Base-by-base conservation (phyloP, 306 rosid genomes). In the Vicia villosa region DNA sequence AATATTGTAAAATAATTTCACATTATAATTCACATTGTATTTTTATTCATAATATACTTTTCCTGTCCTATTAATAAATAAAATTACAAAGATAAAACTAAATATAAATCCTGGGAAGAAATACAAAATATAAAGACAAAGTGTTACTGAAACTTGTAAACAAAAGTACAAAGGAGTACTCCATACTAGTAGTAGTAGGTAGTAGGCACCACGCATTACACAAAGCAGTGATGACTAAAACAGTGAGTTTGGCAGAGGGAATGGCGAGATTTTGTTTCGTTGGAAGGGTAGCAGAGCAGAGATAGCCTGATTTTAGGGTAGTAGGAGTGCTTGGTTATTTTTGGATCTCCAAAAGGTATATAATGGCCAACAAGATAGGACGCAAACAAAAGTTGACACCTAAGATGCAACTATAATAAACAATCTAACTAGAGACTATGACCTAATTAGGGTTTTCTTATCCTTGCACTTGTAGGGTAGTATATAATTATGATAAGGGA, bases 261-360 rank as follows among this genome's bases (percentile, higher is more conserved):
- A 61, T 63, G 32, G 21, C 0, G 7, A 20, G 79, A 37, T 70
- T 80, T 72, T 80, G 74, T 74, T 64, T 40, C 5, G 52, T 58
- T 43, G 14, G 38, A 12, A 16, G 41, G 50, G 38, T n/a, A 13
- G 54, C 46, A 0, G 49, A 63, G 16, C 47, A 58, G 68, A 80
- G 63, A 57, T 66, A 40, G 68, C 40, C 40, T 47, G 54, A 59
- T 40, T 28, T 2, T 36, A 77, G 63, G n/a, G 13, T 72, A 8
- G 10, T 46, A 80, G 81, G 51, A 3, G 78, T 50, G 82, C 82
- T 81, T 73, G 46, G 61, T 43, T 80, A 72, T 77, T 79, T 86
- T 84, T 70, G 77, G 79, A 75, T 63, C 63, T 45, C 70, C 4
- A 74, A 63, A 19, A 65, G 80, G 58, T 66, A 70, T 49, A 56